Percentiles rank a stretch among this genome's conserved stretches.
Evolutionary conservation across 768 basidiomycete genomes (phyloP).

Genomic region (Tephrocybe sp.): DNA sequence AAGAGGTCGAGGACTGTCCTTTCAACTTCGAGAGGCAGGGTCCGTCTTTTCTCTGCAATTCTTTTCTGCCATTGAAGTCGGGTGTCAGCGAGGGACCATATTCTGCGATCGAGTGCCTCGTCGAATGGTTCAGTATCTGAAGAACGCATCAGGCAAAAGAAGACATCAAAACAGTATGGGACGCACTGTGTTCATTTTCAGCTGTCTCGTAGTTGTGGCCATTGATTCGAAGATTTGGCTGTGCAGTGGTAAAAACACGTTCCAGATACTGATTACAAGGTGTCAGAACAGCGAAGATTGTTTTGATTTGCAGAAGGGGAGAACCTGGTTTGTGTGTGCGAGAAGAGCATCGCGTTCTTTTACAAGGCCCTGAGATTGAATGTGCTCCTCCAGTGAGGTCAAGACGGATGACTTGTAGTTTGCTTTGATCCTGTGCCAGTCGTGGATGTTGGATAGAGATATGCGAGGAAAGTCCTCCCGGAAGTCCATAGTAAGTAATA

Average conservation of each 20-base stretch:
- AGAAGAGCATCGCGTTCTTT: constrained; percentile 45
- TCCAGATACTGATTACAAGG: constrained; percentile 51
- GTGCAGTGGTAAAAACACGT: constrained; percentile 55
- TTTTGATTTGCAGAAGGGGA: constrained; percentile 1
- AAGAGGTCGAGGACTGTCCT: constrained; percentile 27
- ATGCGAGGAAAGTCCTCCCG: constrained; percentile 47
- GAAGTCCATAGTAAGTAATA: constrained; percentile 27
- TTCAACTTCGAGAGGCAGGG: constrained; percentile 53
- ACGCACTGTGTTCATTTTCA: constrained; percentile 48
- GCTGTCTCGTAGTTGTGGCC: constrained; percentile 74
- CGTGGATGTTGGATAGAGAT: constrained; percentile 60
- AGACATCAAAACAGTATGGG: not conserved
- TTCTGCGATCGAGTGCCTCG: constrained; percentile 77
- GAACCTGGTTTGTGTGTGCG: constrained; percentile 52
- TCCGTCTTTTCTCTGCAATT: constrained; percentile 65
- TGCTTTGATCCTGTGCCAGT: constrained; percentile 61
- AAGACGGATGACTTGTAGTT: constrained; percentile 49
- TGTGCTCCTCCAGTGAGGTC: constrained; percentile 42
- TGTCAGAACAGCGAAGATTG: constrained; percentile 5
- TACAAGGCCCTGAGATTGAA: constrained; percentile 34
- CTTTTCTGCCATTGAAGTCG: constrained; percentile 73
- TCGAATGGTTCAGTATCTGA: constrained; percentile 81
- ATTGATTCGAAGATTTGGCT: constrained; percentile 76
- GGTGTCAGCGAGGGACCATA: constrained; percentile 78
- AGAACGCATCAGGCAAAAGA: constrained; percentile 1